Base-by-base conservation (phyloP, 2,329 filamentous ascomycete genomes). In the Dactylellina sp. region DNA sequence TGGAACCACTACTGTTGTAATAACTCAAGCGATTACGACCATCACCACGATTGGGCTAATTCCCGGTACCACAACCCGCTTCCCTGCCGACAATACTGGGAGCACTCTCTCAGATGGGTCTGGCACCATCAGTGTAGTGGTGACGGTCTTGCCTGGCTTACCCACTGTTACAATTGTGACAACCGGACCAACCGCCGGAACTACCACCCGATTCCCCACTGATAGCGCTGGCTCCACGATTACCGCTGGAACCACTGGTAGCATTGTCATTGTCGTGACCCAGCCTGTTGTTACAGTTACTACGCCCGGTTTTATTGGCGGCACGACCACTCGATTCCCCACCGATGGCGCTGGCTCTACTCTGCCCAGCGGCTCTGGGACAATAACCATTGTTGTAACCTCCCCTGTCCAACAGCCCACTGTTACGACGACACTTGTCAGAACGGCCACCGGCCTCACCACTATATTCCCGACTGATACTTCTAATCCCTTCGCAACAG, bases 401-500 rank as follows among this genome's bases (percentile, higher is more conserved):
- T 20, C 44, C 6, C 24, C 7, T 22, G 18, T 49, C 12, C 44
- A 22, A 22, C 44, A 49, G 18, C 44, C 49, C 2, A 53, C 16
- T 1, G n/a, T 37, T 22, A 53, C 49, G 1, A 35, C 16, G 11
- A 53, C 49, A 35, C 14, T 11, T 12, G 12, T 37, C 3, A 28
- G 2, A 16, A 16, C 7, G 9, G 25, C 49, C 7, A 53, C 24
- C 7, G 49, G 24, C 14, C 25, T 53, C 2, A 53, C 25, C 2
- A 53, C 49, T 20, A 37, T 37, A 7, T 37, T 53, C 25, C 49
- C 49, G 11, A 53, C n/a, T 20, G 42, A 46, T 46, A 46, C 42
- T 46, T 18, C 42, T 2, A 20, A 46, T 20, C 42, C 42, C 3
- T 46, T 46, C 42, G 42, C 42, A 7, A 46, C 42, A 16, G 16